Evolutionary conservation across 768 basidiomycete species (phyloP).

Genomic region (Hygrocybe coccinea): DNA sequence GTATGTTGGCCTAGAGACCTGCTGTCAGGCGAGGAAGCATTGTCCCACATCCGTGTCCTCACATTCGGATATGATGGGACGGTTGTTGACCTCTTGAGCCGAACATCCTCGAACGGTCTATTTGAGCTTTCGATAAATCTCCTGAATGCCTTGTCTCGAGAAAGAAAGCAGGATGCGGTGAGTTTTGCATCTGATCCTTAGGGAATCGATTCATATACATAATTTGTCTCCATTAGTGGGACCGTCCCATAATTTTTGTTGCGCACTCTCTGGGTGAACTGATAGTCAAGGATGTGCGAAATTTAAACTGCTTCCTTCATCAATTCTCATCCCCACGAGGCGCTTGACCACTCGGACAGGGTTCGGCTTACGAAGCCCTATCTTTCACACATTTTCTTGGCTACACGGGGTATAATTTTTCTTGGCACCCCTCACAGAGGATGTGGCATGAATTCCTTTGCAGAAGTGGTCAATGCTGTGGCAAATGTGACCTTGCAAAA

Average conservation of each 20-base stretch:
- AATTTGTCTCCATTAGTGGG: background rate
- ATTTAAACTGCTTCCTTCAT: background rate
- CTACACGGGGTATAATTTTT: background rate
- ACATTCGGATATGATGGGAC: background rate
- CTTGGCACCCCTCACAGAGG: background rate
- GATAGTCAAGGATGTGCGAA: background rate
- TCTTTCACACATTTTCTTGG: background rate
- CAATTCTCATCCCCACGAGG: background rate
- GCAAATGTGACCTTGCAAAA: background rate
- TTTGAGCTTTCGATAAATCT: background rate
- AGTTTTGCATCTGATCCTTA: background rate
- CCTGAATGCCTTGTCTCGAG: background rate
- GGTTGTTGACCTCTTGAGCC: background rate
- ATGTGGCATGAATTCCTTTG: background rate
- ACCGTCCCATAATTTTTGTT: background rate
- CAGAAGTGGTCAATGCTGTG: background rate
- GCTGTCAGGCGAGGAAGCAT: background rate
- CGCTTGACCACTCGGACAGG: background rate
- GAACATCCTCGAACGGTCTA: background rate
- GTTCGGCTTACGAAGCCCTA: background rate
- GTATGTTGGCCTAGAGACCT: background rate
- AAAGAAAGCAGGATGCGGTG: background rate
- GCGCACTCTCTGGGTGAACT: constrained; percentile 1
- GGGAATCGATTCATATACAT: no score
- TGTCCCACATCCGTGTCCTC: background rate